Evolutionary conservation across 306 rosid genomes (phyloP).

Genomic region (Ormosia emarginata): DNA sequence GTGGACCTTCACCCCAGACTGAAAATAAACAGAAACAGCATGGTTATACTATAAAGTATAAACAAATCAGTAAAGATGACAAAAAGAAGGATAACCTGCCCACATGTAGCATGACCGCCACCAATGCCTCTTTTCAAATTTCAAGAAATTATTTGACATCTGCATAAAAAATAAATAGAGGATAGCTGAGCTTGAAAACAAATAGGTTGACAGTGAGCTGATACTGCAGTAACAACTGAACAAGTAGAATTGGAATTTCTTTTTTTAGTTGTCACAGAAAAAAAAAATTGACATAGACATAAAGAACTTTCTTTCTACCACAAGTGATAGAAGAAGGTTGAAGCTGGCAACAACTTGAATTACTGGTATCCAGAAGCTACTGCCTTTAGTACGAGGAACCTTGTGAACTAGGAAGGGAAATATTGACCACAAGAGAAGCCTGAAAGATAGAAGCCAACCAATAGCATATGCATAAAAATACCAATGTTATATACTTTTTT

Average conservation of each 20-base stretch:
- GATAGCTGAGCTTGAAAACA: conserved; percentile 1
- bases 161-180: conserved; percentile 28
- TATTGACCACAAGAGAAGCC: conserved; percentile 65
- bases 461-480: neutral
- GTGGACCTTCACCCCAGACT: conserved; percentile 95
- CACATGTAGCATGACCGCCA: conserved; percentile 87
- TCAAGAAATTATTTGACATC: conserved; percentile 57
- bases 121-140: conserved; percentile 58
- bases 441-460: conserved; percentile 42
- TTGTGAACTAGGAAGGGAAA: conserved; percentile 72
- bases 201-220: neutral
- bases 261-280: neutral
- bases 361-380: conserved; percentile 93
- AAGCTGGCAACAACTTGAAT: conserved; percentile 89
- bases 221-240: neutral
- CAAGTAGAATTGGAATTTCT: neutral
- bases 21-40: conserved; percentile 38
- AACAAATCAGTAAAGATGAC: neutral
- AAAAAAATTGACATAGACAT: neutral
- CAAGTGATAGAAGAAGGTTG: conserved; percentile 70
- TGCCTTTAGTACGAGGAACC: conserved; percentile 76
- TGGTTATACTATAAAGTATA: neutral
- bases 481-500: neutral
- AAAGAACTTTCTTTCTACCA: conserved; percentile 46
- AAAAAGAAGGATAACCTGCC: conserved; percentile 63